Evolutionary conservation across 2,329 filamentous ascomycete species (phyloP), one percentile per base, ranked within the genome.

Genomic region (Colletotrichum abscissum): DNA sequence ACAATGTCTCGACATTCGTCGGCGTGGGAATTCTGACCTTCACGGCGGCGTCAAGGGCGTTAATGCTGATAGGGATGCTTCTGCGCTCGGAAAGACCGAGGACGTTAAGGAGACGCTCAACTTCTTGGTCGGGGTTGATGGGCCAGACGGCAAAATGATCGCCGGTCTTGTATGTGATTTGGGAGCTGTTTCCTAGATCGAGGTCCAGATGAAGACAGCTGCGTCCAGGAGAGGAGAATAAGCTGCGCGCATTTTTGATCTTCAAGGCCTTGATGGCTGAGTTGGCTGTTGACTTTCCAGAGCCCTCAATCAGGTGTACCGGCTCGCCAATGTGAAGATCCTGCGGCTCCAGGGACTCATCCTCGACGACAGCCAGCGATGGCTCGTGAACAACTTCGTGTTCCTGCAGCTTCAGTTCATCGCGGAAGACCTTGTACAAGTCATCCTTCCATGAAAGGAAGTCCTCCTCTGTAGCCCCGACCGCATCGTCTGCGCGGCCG

Each of bases 121-220:
- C 76, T 56, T 86, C 84, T 3, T 77, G 65, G 9, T 81, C 77
- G 0, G 84, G 76, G 66, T 85, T 86, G n/a, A 78, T 78, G 2
- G 84, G 83, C 76, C 80, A 85, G 1, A 86, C 72, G 16, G 80
- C 81, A 19, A 86, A 65, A 67, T 86, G 82, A 52, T 85, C 84
- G 1, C 84, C 84, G 2, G 84, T 84, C 60, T 80, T 76, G 74
- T 85, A 86, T 42, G 75, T 73, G 11, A 85, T 24, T n/a, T 71
- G 63, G 16, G 68, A 71, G 63, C 26, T 57, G 46, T 33, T 76
- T 63, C 84, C 82, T 7, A 86, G 72, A 33, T 86, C 83, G 63
- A 85, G 76, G 67, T 85, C 68, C 5, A 71, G 26, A 19, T 71
- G 68, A 14, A 81, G 19, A 62, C 81, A 85, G 56, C 80, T 81